Percentiles rank a stretch among this genome's conserved stretches.
Conservation (phyloP, 148 eudicot species). For the Simmondsia chinensis region DNA sequence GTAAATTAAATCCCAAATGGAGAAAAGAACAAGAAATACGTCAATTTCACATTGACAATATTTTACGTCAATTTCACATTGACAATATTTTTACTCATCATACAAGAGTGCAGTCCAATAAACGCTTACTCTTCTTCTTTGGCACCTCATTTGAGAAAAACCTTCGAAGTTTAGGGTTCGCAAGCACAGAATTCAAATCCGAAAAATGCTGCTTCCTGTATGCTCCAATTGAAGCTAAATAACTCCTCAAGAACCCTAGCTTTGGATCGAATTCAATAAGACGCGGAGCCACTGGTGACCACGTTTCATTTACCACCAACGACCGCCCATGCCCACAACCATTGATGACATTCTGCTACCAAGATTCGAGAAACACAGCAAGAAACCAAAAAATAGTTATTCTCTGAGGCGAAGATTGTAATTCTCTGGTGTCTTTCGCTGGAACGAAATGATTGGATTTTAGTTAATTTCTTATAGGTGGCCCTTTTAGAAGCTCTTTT, state of each 20-base stretch:
- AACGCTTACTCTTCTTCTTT: conserved; percentile 62
- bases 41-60: background rate
- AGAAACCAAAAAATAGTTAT: background rate
- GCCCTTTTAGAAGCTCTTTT: too few species aligned
- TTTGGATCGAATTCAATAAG: conserved; percentile 25
- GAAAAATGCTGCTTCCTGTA: conserved; percentile 25
- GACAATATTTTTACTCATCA: background rate
- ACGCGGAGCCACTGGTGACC: conserved; percentile 11
- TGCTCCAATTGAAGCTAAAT: conserved; percentile 45
- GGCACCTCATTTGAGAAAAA: conserved; percentile 67
- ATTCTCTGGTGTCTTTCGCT: too few species aligned
- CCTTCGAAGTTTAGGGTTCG: conserved; percentile 42
- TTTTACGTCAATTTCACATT: background rate
- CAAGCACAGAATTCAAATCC: conserved; percentile 33
- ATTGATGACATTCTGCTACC: conserved; percentile 46
- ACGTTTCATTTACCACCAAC: conserved; percentile 13
- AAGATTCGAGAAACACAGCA: too few species aligned
- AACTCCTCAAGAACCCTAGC: conserved; percentile 57
- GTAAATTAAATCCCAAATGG: background rate
- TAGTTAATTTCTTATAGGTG: too few species aligned
- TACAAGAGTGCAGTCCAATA: background rate
- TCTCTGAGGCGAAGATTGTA: background rate
- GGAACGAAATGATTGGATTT: too few species aligned
- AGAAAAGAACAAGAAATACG: background rate
- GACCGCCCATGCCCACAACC: conserved; percentile 34